Evolutionary conservation across 2,329 filamentous ascomycete genomes (phyloP).

Genomic region (Fusarium haematococcum): DNA sequence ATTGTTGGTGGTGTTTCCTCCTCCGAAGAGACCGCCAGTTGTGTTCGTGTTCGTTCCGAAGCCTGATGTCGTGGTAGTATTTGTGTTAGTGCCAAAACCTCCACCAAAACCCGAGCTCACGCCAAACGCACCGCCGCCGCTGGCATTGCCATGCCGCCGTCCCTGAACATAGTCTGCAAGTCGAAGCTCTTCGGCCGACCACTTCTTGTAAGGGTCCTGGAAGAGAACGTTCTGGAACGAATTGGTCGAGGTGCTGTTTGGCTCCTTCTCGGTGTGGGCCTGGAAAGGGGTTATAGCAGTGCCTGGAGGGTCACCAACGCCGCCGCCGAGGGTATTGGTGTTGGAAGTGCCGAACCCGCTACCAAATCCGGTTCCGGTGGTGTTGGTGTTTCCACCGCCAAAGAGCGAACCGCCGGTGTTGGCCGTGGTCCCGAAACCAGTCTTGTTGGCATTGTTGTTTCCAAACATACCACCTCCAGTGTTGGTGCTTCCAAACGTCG

Average conservation of each 20-base stretch:
- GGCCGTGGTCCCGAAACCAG: constrained; percentile 60
- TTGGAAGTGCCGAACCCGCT: constrained; percentile 57
- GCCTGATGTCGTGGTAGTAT: constrained; percentile 48
- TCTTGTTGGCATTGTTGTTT: constrained; percentile 58
- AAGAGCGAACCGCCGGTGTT: constrained; percentile 61
- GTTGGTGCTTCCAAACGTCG: constrained; percentile 55
- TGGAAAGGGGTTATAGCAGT: constrained; percentile 78
- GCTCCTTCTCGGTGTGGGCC: constrained; percentile 79
- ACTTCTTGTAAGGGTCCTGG: constrained; percentile 85
- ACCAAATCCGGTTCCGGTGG: constrained; percentile 49
- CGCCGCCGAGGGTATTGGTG: constrained; percentile 64
- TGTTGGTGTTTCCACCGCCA: constrained; percentile 50
- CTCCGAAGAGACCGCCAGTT: constrained; percentile 55
- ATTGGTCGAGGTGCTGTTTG: constrained; percentile 65
- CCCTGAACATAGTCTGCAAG: constrained; percentile 91
- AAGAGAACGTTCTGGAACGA: constrained; percentile 85
- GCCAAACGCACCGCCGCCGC: constrained; percentile 88
- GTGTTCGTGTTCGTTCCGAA: constrained; percentile 60
- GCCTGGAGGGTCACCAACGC: constrained; percentile 71
- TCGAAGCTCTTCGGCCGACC: constrained; percentile 86
- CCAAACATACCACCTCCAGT: constrained; percentile 66
- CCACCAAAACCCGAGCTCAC: constrained; percentile 65
- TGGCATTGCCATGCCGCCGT: constrained; percentile 83
- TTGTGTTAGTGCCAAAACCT: constrained; percentile 58
- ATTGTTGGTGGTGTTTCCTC: constrained; percentile 45